Evolutionary conservation across 257 asterid genomes (phyloP).

Genomic region (Solanum neorickii): DNA sequence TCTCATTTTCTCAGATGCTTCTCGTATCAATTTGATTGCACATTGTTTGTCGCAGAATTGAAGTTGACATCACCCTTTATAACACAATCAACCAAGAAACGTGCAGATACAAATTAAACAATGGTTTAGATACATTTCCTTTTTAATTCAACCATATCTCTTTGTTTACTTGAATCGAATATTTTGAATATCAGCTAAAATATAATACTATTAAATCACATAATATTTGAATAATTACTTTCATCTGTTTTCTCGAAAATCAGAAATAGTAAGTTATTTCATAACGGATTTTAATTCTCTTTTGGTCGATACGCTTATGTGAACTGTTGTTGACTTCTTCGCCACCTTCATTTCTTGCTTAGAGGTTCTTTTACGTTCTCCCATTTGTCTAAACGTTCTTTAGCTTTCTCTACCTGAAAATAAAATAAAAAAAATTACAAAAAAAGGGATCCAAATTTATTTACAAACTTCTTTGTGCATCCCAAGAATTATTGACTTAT

Average conservation of each 20-base stretch:
- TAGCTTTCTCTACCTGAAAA: slow-evolving; percentile 66
- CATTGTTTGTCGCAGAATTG: not conserved
- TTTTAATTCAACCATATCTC: not conserved
- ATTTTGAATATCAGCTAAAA: not conserved
- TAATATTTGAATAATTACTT: not conserved
- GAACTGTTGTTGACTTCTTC: not conserved
- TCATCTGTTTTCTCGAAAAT: not conserved
- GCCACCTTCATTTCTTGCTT: not conserved
- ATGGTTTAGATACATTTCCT: not conserved
- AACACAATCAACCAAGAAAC: not conserved
- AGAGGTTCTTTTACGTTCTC: slow-evolving; percentile 39
- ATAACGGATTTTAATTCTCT: not conserved
- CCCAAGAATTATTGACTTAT: not conserved
- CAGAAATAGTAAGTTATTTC: not conserved
- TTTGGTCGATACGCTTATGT: not conserved
- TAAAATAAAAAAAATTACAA: not conserved
- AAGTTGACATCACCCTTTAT: not conserved
- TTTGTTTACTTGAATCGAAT: not conserved
- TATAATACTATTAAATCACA: not conserved
- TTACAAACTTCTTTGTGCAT: not conserved
- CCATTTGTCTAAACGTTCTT: slow-evolving; percentile 49
- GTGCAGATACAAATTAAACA: not conserved
- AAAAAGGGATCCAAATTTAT: not conserved
- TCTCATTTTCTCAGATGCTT: not conserved
- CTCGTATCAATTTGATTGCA: not conserved